These are phyloP conservation scores for Acer yangbiense DNA, from an alignment of 345 rosid species.

Conservation along the genomic window DNA sequence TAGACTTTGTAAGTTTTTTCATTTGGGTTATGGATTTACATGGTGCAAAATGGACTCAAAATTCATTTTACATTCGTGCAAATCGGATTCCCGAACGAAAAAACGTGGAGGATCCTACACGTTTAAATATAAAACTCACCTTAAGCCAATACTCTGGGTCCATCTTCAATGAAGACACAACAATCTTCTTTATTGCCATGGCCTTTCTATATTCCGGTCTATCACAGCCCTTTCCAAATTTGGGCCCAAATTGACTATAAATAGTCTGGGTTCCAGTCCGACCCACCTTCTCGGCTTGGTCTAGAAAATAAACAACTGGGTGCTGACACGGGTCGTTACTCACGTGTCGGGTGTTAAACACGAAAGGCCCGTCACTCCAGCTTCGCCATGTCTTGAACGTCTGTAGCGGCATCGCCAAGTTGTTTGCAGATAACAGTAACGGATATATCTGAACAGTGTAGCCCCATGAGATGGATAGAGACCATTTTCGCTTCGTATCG, in stretches of 20 bases:
- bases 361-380: constrained; percentile 63
- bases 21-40: too few relatives aligned
- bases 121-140: constrained; percentile 22
- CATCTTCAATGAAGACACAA: constrained; percentile 58
- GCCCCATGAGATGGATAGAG: constrained; percentile 85
- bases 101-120: too few relatives aligned
- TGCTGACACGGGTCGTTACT: constrained; percentile 48
- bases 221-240: constrained; percentile 39
- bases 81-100: too few relatives aligned
- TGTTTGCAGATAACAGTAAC: constrained; percentile 34
- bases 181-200: constrained; percentile 43
- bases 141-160: constrained; percentile 64
- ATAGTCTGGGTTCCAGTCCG: constrained; percentile 48
- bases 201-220: constrained; percentile 32
- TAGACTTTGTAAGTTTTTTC: too few relatives aligned
- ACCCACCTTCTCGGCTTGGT: constrained; percentile 46
- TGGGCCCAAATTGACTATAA: constrained; percentile 34
- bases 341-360: constrained; percentile 62
- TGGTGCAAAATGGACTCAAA: too few relatives aligned
- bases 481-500: constrained; percentile 60
- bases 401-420: constrained; percentile 56
- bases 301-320: constrained; percentile 62
- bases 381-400: constrained; percentile 83
- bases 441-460: constrained; percentile 75
- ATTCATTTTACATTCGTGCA: too few relatives aligned